Evolutionary conservation across 2,329 filamentous ascomycete genomes (phyloP).

Genomic region (Westerdykella aurantiaca): DNA sequence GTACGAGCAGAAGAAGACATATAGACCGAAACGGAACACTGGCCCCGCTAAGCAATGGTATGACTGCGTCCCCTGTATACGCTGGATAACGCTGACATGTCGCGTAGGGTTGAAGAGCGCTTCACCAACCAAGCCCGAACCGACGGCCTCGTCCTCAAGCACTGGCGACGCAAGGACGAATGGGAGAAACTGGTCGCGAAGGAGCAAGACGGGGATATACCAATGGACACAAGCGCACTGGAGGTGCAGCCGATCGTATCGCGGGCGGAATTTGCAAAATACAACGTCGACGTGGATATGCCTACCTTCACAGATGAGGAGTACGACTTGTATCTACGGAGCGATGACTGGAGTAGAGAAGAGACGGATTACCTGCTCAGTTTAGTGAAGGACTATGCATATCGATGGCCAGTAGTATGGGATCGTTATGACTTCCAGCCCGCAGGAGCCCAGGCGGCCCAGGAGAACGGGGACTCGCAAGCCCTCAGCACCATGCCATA

Average conservation of each 20-base stretch:
- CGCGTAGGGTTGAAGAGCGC: slow-evolving; percentile 33
- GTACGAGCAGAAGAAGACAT: slow-evolving; percentile 38
- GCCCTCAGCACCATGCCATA: slow-evolving; percentile 31
- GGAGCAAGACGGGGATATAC: slow-evolving; percentile 20
- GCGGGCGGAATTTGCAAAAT: slow-evolving; percentile 68
- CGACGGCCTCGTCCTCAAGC: slow-evolving; percentile 65
- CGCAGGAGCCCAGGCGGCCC: slow-evolving; percentile 10
- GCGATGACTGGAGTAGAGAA: slow-evolving; percentile 77
- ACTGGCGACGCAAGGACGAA: slow-evolving; percentile 66
- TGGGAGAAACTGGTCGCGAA: slow-evolving; percentile 26
- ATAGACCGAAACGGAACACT: slow-evolving; percentile 35
- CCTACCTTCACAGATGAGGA: slow-evolving; percentile 82
- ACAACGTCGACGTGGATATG: slow-evolving; percentile 72
- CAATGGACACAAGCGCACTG: slow-evolving; percentile 30
- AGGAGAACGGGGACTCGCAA: slow-evolving; percentile 18
- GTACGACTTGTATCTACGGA: slow-evolving; percentile 69
- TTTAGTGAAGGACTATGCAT: slow-evolving; percentile 69
- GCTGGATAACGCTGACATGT: slow-evolving; percentile 8
- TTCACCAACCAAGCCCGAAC: slow-evolving; percentile 74
- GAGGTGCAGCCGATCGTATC: slow-evolving; percentile 37
- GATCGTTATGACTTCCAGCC: slow-evolving; percentile 80
- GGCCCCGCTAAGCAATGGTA: slow-evolving; percentile 37
- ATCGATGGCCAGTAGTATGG: slow-evolving; percentile 86
- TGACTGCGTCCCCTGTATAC: slow-evolving; percentile 6
- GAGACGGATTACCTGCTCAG: slow-evolving; percentile 89